Base-by-base conservation (phyloP, 2,329 filamentous ascomycete genomes). In the Diaporthe batatas region DNA sequence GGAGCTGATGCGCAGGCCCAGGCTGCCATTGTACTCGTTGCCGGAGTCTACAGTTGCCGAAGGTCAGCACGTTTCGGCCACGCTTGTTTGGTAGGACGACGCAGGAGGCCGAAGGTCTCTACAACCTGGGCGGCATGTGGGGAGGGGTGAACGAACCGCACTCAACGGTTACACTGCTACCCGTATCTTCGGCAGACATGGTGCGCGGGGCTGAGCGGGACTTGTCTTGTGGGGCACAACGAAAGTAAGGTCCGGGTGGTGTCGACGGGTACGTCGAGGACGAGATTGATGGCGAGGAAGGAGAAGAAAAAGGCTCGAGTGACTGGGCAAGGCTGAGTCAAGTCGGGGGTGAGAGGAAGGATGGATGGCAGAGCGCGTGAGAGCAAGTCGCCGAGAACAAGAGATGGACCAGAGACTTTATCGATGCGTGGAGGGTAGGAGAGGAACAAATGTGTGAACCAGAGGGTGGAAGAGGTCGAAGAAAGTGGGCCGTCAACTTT, bases 1-100 rank as follows among this genome's bases (percentile, higher is more conserved):
- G 71, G 95, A 89, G 18, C 92, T 96, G 77, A 98, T 92, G 51
- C 95, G 91, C 70, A 97, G 82, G 58, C 92, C 93, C 77, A 75
- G n/a, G 23, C 57, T 23, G 64, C 73, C 73, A 42, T 75, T 47
- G 49, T 72, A 75, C 23, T 72, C 73, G 47, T 75, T 75, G 39
- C 73, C 73, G 18, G 64, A 29, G 42, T 36, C 68, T 70, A 34
- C 32, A 62, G 32, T 1, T 53, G 62, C 57, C 39, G 53, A 53
- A 16, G 47, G 29, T 70, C 55, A 70, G 68, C 36, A 68, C 51
- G 65, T 44, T 32, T 11, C 25, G 32, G 8, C 16, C 47, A 53
- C 47, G 62, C 39, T 53, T 53, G 70, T 32, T 68, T 34, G 57
- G 39, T 53, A 29, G 44, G 21, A 67, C 32, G 47, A 67, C 18